These are phyloP conservation scores for Annona squamosa DNA, from an alignment of 164 flowering plant genomes.

Conservation along the genomic window DNA sequence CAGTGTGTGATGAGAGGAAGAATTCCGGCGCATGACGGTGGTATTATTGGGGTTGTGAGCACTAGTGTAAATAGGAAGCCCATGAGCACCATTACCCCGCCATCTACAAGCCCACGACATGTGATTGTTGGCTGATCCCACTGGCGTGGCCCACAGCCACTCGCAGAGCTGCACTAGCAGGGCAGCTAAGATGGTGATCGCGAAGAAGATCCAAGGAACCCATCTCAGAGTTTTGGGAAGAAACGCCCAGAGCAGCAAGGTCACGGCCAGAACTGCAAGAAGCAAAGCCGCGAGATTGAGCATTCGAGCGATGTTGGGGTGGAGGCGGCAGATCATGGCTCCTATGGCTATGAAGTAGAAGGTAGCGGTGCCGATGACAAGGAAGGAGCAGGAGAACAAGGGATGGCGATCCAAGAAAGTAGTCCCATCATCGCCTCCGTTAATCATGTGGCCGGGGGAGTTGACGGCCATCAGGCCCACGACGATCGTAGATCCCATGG, in stretches of 20 bases:
- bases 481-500: not conserved
- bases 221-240: not conserved
- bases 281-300: not conserved
- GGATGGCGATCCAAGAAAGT: not conserved
- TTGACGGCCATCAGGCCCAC: not conserved
- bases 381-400: not conserved
- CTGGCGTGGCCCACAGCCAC: not conserved
- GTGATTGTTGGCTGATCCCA: not conserved
- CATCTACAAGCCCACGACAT: too few species aligned
- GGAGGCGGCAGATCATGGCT: not conserved
- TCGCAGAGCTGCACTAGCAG: not conserved
- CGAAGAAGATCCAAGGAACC: slow-evolving; percentile 3
- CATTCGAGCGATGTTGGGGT: not conserved
- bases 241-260: not conserved
- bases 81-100: too few species aligned
- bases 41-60: not conserved
- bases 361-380: not conserved
- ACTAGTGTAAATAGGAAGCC: too few species aligned
- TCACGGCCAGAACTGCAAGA: not conserved
- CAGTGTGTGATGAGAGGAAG: not conserved
- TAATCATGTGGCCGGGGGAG: not conserved
- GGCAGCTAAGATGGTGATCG: not conserved
- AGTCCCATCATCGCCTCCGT: not conserved
- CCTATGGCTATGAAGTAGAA: not conserved
- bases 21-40: not conserved